Percentiles rank a stretch among this genome's conserved stretches.
phyloP scores from a whole-genome alignment of 1,284 basidiomycete species.

The Ceratobasidium sp. region DNA sequence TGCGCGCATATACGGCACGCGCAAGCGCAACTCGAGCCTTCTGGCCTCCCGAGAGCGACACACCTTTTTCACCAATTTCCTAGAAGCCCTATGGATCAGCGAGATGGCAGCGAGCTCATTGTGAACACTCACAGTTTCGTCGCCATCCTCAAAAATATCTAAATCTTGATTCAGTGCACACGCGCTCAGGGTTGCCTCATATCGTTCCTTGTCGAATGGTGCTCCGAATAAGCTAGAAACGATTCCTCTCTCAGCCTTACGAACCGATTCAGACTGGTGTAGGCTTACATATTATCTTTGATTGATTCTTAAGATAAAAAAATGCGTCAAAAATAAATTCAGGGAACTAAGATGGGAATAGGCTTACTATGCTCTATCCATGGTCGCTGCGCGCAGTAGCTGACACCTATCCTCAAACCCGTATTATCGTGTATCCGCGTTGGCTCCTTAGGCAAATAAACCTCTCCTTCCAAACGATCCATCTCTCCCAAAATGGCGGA shows the following conservation, averaged over 20 bases:
- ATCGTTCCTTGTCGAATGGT: slow-evolving; percentile 56
- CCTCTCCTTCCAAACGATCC: slow-evolving; percentile 37
- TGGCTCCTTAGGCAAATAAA: slow-evolving; percentile 43
- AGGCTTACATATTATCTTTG: slow-evolving; percentile 24
- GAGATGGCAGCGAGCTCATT: neutral
- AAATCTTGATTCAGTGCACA: slow-evolving; percentile 51
- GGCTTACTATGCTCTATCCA: slow-evolving; percentile 46
- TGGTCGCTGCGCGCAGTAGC: slow-evolving; percentile 48
- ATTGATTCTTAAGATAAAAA: slow-evolving; percentile 14
- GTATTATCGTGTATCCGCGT: slow-evolving; percentile 21
- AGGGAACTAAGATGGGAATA: neutral
- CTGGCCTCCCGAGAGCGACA: slow-evolving; percentile 27
- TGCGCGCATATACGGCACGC: slow-evolving; percentile 49
- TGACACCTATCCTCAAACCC: slow-evolving; percentile 27
- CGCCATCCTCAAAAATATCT: slow-evolving; percentile 52
- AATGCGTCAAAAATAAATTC: neutral
- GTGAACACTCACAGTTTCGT: slow-evolving; percentile 48
- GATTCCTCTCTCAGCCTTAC: neutral
- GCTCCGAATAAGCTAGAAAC: slow-evolving; percentile 58
- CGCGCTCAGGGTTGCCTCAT: slow-evolving; percentile 54
- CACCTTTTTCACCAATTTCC: slow-evolving; percentile 45
- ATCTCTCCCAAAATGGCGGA: slow-evolving; percentile 47
- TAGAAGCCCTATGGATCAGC: neutral
- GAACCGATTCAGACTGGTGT: neutral
- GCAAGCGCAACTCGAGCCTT: slow-evolving; percentile 49